A percentile compares a stretch with the other conserved stretches of the same genome.
Evolutionary conservation across 2,329 filamentous ascomycete genomes (phyloP).

Genomic region (Cytospora piceae): DNA sequence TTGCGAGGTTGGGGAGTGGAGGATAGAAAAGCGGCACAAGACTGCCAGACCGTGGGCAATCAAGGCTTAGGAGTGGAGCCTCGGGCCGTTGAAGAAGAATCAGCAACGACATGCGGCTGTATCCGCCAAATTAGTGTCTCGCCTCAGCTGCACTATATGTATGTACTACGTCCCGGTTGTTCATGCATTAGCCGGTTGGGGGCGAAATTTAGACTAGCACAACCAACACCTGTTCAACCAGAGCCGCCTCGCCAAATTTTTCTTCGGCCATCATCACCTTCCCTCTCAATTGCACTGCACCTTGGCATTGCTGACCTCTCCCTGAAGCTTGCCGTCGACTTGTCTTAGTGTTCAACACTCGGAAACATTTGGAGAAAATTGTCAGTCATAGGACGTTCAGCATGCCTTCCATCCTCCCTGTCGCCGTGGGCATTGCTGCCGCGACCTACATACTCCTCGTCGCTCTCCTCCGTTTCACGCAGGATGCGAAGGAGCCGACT

Average conservation of each 20-base stretch:
- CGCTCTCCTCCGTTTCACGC: conserved; percentile 33
- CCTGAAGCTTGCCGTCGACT: not conserved
- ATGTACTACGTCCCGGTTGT: too few relatives aligned
- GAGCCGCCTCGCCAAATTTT: not conserved
- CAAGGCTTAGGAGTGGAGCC: too few relatives aligned
- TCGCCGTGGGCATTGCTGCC: conserved; percentile 26
- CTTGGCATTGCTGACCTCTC: not conserved
- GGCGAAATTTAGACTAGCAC: not conserved
- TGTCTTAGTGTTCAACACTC: not conserved
- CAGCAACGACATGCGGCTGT: too few relatives aligned
- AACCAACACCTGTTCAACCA: not conserved
- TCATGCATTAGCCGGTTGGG: not conserved
- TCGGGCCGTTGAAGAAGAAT: too few relatives aligned
- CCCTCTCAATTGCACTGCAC: not conserved
- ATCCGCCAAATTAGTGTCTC: too few relatives aligned
- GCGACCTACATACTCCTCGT: conserved; percentile 34
- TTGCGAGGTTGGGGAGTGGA: too few relatives aligned
- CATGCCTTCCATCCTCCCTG: conserved; percentile 17
- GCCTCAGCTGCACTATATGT: too few relatives aligned
- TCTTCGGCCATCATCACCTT: conserved; percentile 1
- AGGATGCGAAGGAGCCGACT: conserved; percentile 35
- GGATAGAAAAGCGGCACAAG: too few relatives aligned
- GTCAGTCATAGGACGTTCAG: not conserved
- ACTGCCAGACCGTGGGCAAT: too few relatives aligned
- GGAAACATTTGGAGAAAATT: not conserved